Conservation (phyloP, 768 basidiomycete species). For the Lentinula boryana region DNA sequence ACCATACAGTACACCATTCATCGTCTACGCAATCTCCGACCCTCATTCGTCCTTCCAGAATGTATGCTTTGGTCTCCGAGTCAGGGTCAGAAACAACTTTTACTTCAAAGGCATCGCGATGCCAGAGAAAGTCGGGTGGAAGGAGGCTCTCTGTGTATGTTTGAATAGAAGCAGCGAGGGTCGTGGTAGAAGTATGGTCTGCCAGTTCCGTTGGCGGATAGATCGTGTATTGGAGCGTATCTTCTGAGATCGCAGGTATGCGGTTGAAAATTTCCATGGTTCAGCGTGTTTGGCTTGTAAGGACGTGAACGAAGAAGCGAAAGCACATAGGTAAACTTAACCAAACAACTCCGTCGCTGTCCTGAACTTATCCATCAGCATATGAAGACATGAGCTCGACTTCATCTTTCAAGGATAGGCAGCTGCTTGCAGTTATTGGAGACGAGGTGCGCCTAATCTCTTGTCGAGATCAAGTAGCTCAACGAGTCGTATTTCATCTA, state of each 20-base stretch:
- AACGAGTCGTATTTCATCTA: constrained; percentile 23
- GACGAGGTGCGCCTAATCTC: constrained; percentile 66
- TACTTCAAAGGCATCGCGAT: constrained; percentile 77
- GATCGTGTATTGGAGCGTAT: constrained; percentile 74
- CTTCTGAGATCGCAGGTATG: constrained; percentile 76
- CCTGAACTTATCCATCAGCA: constrained; percentile 11
- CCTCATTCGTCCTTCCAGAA: constrained; percentile 79
- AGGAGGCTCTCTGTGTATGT: constrained; percentile 49
- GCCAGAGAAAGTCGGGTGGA: constrained; percentile 64
- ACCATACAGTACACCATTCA: constrained; percentile 94
- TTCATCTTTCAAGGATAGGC: constrained; percentile 72
- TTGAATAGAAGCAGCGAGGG: constrained; percentile 64
- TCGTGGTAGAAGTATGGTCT: constrained; percentile 55
- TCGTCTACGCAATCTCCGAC: constrained; percentile 98
- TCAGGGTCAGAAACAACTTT: constrained; percentile 52
- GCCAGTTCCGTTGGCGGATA: constrained; percentile 50
- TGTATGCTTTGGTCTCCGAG: constrained; percentile 34
- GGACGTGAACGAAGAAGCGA: no score
- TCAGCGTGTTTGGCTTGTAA: neutral
- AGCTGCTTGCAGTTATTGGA: constrained; percentile 90
- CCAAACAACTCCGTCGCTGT: constrained; percentile 1
- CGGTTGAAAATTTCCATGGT: constrained; percentile 68
- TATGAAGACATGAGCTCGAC: constrained; percentile 36
- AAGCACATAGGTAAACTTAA: neutral
- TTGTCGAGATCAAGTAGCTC: constrained; percentile 8